Conservation (phyloP, 805 yeast genomes). For the Ogataea nakhonphanomensis region DNA sequence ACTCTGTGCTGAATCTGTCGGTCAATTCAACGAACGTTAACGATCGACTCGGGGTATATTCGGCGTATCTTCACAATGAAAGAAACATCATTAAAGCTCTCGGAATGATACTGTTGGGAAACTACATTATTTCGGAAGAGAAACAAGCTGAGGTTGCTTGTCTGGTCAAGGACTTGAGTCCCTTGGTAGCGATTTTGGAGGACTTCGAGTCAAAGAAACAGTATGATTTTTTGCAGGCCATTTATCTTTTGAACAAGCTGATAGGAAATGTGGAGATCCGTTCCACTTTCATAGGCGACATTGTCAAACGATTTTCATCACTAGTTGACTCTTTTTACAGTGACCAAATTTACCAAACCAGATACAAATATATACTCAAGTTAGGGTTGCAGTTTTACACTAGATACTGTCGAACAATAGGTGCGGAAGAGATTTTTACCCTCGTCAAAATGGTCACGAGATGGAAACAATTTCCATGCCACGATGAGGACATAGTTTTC, state of each 20-base stretch:
- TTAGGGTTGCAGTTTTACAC: not conserved
- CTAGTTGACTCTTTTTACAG: not conserved
- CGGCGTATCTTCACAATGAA: not conserved
- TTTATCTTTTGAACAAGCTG: conserved; percentile 16
- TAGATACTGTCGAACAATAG: not conserved
- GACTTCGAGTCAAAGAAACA: not conserved
- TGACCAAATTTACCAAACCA: not conserved
- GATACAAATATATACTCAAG: not conserved
- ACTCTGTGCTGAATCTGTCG: conserved; percentile 18
- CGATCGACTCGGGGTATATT: conserved; percentile 13
- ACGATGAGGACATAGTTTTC: not conserved
- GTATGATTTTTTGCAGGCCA: conserved; percentile 3
- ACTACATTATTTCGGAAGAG: conserved; percentile 14
- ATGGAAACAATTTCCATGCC: not conserved
- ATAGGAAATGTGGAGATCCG: conserved; percentile 3
- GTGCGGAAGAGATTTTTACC: not conserved
- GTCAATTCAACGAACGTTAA: conserved; percentile 11
- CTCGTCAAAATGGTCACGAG: not conserved
- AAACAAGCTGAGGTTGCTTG: conserved; percentile 6
- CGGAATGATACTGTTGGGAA: conserved; percentile 18
- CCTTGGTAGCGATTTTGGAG: conserved; percentile 3
- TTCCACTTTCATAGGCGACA: not conserved
- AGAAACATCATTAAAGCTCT: conserved; percentile 6
- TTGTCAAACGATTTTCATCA: too few relatives aligned
- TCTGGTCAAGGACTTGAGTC: not conserved